Evolutionary conservation across 2,329 filamentous ascomycete genomes (phyloP).

Genomic region (Pseudogymnoascus sp.): DNA sequence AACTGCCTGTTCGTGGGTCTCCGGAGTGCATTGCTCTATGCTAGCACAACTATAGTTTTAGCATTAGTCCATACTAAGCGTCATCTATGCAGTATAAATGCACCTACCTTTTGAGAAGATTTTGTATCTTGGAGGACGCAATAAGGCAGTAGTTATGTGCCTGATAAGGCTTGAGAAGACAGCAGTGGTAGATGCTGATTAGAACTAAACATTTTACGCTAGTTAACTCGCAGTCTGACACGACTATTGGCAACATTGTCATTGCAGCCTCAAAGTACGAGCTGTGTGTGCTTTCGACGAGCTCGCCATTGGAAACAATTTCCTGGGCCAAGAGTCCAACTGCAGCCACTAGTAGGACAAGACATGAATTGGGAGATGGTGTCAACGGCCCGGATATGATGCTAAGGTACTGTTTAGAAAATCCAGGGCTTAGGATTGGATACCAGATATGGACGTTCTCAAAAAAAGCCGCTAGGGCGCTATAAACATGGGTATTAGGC

Average conservation of each 20-base stretch:
- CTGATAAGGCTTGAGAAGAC: constrained; percentile 23
- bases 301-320: constrained; percentile 1
- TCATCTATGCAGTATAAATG: neutral
- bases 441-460: constrained; percentile 24
- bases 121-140: constrained; percentile 25
- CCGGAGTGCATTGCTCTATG: neutral
- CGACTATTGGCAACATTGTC: constrained; percentile 19
- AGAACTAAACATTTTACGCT: constrained; percentile 22
- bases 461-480: constrained; percentile 21
- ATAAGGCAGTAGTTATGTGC: constrained; percentile 25
- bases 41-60: neutral
- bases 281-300: constrained; percentile 11
- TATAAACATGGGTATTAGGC: neutral
- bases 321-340: constrained; percentile 19
- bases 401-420: constrained; percentile 19
- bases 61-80: neutral
- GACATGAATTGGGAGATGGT: constrained; percentile 19
- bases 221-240: constrained; percentile 20
- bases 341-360: constrained; percentile 23
- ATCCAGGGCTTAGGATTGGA: constrained; percentile 22
- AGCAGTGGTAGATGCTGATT: constrained; percentile 23
- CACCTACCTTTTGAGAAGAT: constrained; percentile 20
- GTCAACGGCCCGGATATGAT: constrained; percentile 19
- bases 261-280: constrained; percentile 21
- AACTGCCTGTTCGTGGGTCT: constrained; percentile 18